phyloP scores from a whole-genome alignment of 805 yeast species.

The Candida dajiaensis region DNA sequence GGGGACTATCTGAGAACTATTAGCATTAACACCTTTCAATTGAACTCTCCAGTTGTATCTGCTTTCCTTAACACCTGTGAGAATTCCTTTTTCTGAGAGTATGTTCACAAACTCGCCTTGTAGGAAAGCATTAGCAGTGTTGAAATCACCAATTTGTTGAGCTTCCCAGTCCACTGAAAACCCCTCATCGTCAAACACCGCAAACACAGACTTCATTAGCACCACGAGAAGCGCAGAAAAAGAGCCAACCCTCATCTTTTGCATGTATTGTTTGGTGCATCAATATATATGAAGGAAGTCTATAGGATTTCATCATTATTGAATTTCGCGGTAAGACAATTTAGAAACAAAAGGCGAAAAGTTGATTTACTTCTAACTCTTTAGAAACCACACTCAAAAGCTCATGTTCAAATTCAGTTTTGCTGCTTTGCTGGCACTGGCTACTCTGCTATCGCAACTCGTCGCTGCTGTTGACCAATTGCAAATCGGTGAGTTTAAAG shows the following conservation, averaged over 20 bases:
- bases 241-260: not conserved
- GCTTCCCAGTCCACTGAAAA: slow-evolving; percentile 51
- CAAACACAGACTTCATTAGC: slow-evolving; percentile 1
- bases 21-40: slow-evolving; percentile 16
- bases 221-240: not conserved
- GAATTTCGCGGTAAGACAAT: not conserved
- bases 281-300: not conserved
- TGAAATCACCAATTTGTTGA: slow-evolving; percentile 37
- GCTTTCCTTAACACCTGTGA: slow-evolving; percentile 35
- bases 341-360: not conserved
- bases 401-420: slow-evolving; percentile 4
- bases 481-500: slow-evolving; percentile 3
- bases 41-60: slow-evolving; percentile 27
- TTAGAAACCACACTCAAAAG: not conserved
- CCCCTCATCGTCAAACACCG: slow-evolving; percentile 45
- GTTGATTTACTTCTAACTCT: not conserved
- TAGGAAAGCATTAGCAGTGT: slow-evolving; percentile 14
- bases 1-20: slow-evolving; percentile 7
- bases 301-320: not conserved
- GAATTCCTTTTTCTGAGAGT: slow-evolving; percentile 22
- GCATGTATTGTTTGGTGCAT: not conserved
- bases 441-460: not conserved
- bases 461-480: slow-evolving; percentile 2
- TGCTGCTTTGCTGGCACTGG: not conserved
- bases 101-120: slow-evolving; percentile 19